These are phyloP conservation scores for Boeremia exigua DNA, from an alignment of 2,329 filamentous ascomycete genomes.

Conservation along the genomic window DNA sequence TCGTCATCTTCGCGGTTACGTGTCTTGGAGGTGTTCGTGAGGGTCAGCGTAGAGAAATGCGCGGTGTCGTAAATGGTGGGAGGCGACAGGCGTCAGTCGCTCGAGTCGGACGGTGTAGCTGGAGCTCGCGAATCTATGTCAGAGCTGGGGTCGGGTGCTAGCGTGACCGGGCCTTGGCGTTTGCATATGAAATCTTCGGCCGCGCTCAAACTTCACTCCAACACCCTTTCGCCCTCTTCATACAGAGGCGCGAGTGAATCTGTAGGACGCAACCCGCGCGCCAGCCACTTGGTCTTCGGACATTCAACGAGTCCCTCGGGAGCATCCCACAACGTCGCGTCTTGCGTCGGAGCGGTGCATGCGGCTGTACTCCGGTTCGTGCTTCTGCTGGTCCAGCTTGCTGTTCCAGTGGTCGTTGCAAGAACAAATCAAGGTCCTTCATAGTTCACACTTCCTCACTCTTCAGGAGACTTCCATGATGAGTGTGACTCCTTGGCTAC, in stretches of 20 bases:
- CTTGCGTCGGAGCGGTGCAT: slow-evolving; percentile 55
- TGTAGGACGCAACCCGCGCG: slow-evolving; percentile 42
- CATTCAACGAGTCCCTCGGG: slow-evolving; percentile 54
- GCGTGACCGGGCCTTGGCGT: slow-evolving; percentile 24
- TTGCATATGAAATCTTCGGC: slow-evolving; percentile 17
- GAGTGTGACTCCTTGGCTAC: slow-evolving; percentile 61
- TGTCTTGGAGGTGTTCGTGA: background rate
- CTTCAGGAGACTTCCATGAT: slow-evolving; percentile 51
- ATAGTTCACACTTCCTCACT: slow-evolving; percentile 62
- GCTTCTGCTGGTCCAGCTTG: slow-evolving; percentile 28
- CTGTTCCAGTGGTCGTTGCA: slow-evolving; percentile 47
- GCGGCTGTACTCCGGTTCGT: slow-evolving; percentile 49
- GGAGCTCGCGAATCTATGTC: slow-evolving; percentile 24
- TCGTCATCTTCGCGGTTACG: slow-evolving; percentile 50
- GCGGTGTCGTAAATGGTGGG: background rate
- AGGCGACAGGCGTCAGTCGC: slow-evolving; percentile 1
- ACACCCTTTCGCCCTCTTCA: background rate
- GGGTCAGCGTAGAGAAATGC: background rate
- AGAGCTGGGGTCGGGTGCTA: slow-evolving; percentile 24
- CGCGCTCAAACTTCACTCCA: background rate
- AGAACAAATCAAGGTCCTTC: slow-evolving; percentile 58
- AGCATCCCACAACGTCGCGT: slow-evolving; percentile 55
- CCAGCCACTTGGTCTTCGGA: slow-evolving; percentile 56
- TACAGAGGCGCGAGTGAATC: slow-evolving; percentile 1
- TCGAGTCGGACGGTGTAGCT: slow-evolving; percentile 5